Percentiles rank a stretch among this genome's conserved stretches.
Conservation (phyloP, 768 basidiomycete species). For the Hygrocybe coccinea region DNA sequence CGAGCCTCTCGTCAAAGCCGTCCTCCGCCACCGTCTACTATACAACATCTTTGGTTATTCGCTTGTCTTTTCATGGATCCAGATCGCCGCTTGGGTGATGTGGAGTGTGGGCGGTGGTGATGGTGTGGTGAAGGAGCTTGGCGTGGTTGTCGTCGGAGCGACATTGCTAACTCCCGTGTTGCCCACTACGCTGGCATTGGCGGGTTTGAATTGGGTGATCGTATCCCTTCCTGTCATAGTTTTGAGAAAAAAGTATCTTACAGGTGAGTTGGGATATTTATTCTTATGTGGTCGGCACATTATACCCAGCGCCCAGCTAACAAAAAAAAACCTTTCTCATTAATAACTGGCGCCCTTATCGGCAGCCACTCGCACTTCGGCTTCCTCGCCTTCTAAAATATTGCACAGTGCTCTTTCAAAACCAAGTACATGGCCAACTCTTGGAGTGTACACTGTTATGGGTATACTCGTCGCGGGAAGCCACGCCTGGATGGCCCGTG, state of each 20-base stretch:
- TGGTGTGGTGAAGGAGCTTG: too few species aligned
- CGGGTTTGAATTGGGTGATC: constrained; percentile 43
- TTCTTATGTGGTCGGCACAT: too few species aligned
- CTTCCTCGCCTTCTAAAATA: constrained; percentile 49
- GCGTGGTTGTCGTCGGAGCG: constrained; percentile 22
- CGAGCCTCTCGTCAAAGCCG: constrained; percentile 60
- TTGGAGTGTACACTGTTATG: constrained; percentile 45
- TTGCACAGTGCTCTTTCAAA: constrained; percentile 45
- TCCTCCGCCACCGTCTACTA: constrained; percentile 57
- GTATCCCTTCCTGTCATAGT: constrained; percentile 56
- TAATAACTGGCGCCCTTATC: background rate
- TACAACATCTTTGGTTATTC: constrained; percentile 51
- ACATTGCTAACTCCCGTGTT: constrained; percentile 35
- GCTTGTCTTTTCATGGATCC: constrained; percentile 42
- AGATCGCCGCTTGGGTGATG: constrained; percentile 36
- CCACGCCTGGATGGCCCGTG: constrained; percentile 35
- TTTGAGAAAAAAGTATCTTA: constrained; percentile 53
- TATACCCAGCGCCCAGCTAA: too few species aligned
- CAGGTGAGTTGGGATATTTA: too few species aligned
- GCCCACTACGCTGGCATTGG: constrained; percentile 41
- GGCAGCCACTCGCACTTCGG: constrained; percentile 43
- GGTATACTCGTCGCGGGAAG: constrained; percentile 40
- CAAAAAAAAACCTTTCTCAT: background rate
- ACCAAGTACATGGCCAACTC: constrained; percentile 41
- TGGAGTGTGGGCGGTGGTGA: constrained; percentile 36